phyloP scores from a whole-genome alignment of 495 filamentous ascomycete genomes.

The Durotheca rogersii region DNA sequence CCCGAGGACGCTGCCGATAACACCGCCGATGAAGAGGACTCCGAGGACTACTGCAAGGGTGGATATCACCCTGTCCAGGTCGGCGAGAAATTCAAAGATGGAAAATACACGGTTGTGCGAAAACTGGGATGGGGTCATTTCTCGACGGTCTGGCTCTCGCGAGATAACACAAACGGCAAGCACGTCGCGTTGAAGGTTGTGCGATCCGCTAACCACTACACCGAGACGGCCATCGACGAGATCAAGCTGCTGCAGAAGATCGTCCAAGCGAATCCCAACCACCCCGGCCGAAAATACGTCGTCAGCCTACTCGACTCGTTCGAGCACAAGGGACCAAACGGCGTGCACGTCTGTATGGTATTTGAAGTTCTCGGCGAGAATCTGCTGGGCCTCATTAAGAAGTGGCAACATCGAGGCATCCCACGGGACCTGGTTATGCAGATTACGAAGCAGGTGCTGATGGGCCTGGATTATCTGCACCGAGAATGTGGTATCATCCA shows the following conservation, averaged over 20 bases:
- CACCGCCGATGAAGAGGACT: conserved; percentile 97
- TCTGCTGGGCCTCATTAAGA: conserved; percentile 91
- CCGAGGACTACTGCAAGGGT: conserved; percentile 98
- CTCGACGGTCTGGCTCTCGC: conserved; percentile 96
- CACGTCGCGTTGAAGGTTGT: conserved; percentile 98
- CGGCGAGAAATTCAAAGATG: conserved; percentile 96
- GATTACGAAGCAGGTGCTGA: conserved; percentile 95
- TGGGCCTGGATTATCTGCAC: conserved; percentile 94
- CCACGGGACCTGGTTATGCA: conserved; percentile 96
- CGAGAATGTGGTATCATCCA: conserved; percentile 99
- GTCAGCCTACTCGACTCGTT: conserved; percentile 96
- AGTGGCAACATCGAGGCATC: conserved; percentile 96
- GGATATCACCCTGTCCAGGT: conserved; percentile 94
- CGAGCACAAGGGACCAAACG: conserved; percentile 96
- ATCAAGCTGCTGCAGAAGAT: conserved; percentile 98
- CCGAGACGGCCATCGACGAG: conserved; percentile 97
- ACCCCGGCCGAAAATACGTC: conserved; percentile 91
- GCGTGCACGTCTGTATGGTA: conserved; percentile 97
- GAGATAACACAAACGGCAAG: conserved; percentile 85
- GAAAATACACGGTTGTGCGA: conserved; percentile 91
- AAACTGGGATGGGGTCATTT: conserved; percentile 99
- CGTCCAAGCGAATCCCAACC: conserved; percentile 87
- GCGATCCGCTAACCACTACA: conserved; percentile 95
- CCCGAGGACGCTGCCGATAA: conserved; percentile 83
- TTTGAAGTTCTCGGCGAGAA: conserved; percentile 98